These are phyloP conservation scores for Aquilaria malaccensis DNA, from an alignment of 345 rosid species.

Conservation along the genomic window DNA sequence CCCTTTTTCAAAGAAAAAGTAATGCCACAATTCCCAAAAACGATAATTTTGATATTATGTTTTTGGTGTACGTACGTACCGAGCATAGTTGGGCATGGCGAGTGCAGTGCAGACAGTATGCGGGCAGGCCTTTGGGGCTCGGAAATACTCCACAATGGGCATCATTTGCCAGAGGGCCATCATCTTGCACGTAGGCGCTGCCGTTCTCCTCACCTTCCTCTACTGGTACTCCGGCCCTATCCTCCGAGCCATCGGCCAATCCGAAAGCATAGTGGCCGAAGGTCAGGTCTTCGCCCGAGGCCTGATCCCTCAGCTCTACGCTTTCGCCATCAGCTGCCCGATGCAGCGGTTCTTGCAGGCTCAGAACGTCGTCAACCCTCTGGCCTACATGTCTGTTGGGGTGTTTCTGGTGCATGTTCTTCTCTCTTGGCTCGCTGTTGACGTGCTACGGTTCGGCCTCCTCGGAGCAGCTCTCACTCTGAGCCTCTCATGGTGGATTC, in stretches of 20 bases:
- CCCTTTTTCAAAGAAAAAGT: neutral
- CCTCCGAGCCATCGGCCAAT: conserved; percentile 55
- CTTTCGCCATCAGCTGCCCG: conserved; percentile 74
- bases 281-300: conserved; percentile 75
- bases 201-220: conserved; percentile 54
- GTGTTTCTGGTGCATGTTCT: conserved; percentile 66
- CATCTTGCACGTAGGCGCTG: conserved; percentile 68
- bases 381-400: conserved; percentile 72
- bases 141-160: conserved; percentile 67
- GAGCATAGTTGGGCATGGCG: conserved; percentile 77
- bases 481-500: conserved; percentile 84
- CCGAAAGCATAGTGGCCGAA: conserved; percentile 47
- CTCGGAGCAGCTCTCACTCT: conserved; percentile 67
- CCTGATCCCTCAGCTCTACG: conserved; percentile 73
- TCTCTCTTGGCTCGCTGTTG: conserved; percentile 52
- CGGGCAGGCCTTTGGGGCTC: conserved; percentile 93
- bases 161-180: conserved; percentile 87
- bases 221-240: conserved; percentile 63
- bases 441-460: conserved; percentile 49
- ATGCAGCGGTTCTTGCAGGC: conserved; percentile 94
- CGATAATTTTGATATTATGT: neutral
- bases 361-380: conserved; percentile 88
- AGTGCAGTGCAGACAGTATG: conserved; percentile 96
- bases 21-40: too few species aligned
- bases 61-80: neutral